Evolutionary conservation across 2,329 filamentous ascomycete genomes (phyloP), one percentile per base, ranked within the genome.

Genomic region (Pestalotiopsis sp.): DNA sequence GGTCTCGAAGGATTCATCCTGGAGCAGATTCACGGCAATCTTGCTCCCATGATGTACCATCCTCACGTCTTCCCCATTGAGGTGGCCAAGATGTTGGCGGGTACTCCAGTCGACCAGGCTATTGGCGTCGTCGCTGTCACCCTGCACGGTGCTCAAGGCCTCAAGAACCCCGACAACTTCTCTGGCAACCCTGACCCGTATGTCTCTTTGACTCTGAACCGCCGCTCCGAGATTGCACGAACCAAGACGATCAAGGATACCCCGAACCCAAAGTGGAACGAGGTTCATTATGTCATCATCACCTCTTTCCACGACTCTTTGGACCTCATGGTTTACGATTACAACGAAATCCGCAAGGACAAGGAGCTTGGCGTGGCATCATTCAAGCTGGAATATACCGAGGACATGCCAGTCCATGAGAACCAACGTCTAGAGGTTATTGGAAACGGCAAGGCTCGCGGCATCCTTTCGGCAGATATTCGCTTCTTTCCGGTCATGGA

Each of bases 21-120:
- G 77, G 96, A 99, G 74, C 94, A 97, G 82, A 97, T 99, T 65
- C 97, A 99, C 79, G 92, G 92, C 70, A 98, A 95, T 76, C 83
- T 99, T 63, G 92, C 89, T 1, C 97, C 96, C 0, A 98, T 99
- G 92, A 97, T 99, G 94, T 99, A 99, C 77, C 91, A 90, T 48
- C 96, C 96, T 9, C 97, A 99, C 74, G 94, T 98, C 63, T 99
- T 99, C 85, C 96, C 96, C 17, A 96, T 99, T 72, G 96, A 99
- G 77, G 94, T 99, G 67, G 96, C 96, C 73, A 98, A 99, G 86
- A 96, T 99, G 93, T 86, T 99, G 71, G 93, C 95, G 57, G 96
- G 96, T 68, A 95, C 92, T 68, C 90, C 96, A 0, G 93, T 99
- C 64, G 97, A 99, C 78, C 93, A 97, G 81, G 96, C 96, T 11